Percentiles rank a stretch among this genome's conserved stretches.
phyloP scores from a whole-genome alignment of 23 red algal genomes.

The Gracilaria domingensis region DNA sequence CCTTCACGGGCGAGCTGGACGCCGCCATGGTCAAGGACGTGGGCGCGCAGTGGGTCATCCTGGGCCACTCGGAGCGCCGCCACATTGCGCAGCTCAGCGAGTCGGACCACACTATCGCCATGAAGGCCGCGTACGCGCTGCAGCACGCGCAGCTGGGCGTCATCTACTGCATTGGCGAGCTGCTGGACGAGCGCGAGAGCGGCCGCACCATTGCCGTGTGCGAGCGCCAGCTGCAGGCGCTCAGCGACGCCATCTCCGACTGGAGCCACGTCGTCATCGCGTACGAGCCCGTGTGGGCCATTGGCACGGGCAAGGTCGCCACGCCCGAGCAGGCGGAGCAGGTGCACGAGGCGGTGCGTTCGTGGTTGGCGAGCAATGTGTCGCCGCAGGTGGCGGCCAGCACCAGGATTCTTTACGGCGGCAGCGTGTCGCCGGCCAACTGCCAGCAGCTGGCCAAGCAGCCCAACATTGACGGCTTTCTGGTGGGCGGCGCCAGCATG shows the following conservation, averaged over 20 bases:
- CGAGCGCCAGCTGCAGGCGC: constrained; percentile 83
- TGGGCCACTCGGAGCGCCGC: constrained; percentile 94
- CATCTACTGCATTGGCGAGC: constrained; percentile 95
- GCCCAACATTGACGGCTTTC: constrained; percentile 93
- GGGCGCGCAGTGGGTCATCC: constrained; percentile 86
- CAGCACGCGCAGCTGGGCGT: constrained; percentile 69
- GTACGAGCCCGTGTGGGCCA: constrained; percentile 99
- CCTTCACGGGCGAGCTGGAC: constrained; percentile 90
- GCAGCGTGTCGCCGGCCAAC: constrained; percentile 89
- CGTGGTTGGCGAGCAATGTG: constrained; percentile 78
- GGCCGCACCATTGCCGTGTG: constrained; percentile 88
- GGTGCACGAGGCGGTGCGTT: constrained; percentile 76
- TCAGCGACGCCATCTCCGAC: constrained; percentile 66
- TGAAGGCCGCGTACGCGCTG: constrained; percentile 84
- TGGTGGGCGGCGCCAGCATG: constrained; percentile 93
- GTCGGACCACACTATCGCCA: constrained; percentile 72
- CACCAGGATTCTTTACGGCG: constrained; percentile 92
- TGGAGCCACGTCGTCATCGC: constrained; percentile 90
- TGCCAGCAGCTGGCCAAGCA: constrained; percentile 85
- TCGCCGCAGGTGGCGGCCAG: constrained; percentile 57
- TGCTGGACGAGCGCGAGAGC: constrained; percentile 84
- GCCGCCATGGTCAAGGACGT: constrained; percentile 90
- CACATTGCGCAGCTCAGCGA: constrained; percentile 81
- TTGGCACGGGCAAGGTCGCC: constrained; percentile 98
- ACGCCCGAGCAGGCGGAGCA: constrained; percentile 96